These are phyloP conservation scores for Fusarium verticillioides DNA, from an alignment of 2,329 filamentous ascomycete species.

Conservation along the genomic window DNA sequence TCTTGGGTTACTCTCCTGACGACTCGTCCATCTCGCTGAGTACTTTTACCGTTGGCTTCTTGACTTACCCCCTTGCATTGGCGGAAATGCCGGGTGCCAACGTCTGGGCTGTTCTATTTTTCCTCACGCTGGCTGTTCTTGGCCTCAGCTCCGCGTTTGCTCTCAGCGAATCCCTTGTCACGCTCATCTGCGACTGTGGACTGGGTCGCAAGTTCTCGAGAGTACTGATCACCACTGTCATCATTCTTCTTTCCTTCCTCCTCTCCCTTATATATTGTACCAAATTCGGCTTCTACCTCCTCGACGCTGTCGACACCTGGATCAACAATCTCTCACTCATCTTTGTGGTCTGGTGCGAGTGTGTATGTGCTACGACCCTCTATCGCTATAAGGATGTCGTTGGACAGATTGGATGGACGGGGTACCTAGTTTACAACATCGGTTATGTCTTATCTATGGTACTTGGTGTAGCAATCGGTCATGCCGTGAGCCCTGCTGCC, in stretches of 20 bases:
- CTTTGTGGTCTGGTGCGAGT: not conserved
- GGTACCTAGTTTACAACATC: not conserved
- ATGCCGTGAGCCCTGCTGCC: not conserved
- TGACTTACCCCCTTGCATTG: not conserved
- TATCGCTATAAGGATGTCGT: not conserved
- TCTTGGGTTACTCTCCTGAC: not conserved
- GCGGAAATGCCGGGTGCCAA: not conserved
- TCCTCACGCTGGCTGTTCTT: not conserved
- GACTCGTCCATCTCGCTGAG: not conserved
- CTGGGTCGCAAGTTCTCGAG: not conserved
- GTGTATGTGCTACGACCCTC: not conserved
- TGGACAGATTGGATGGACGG: not conserved
- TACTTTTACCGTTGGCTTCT: not conserved
- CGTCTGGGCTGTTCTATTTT: not conserved
- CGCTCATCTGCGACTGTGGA: not conserved
- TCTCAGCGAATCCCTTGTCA: not conserved
- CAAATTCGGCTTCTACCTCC: not conserved
- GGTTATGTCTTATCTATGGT: not conserved
- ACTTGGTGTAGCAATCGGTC: not conserved
- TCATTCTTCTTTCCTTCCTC: not conserved
- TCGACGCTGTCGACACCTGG: not conserved
- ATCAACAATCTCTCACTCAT: not conserved
- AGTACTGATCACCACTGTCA: not conserved
- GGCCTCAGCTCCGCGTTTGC: constrained; percentile 1
- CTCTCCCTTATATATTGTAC: not conserved